phyloP scores from a whole-genome alignment of 1,284 basidiomycete species.

The Rhodotorula sp. region DNA sequence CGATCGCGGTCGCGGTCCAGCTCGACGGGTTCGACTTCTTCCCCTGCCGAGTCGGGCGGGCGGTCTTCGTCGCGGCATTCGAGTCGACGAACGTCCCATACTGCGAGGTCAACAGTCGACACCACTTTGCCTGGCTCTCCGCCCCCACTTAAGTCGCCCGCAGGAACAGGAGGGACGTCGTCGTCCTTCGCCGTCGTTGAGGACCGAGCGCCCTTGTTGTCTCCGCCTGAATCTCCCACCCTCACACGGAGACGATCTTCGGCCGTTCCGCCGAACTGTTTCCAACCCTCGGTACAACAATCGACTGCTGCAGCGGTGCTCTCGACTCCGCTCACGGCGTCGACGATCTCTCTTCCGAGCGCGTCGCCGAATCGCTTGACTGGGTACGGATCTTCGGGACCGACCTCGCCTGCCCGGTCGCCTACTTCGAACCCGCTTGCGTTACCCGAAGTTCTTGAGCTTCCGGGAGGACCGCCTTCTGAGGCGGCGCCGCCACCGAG shows the following conservation, averaged over 20 bases:
- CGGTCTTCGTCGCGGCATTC: constrained; percentile 1
- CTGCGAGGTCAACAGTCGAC: constrained; percentile 7
- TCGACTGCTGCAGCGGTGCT: neutral
- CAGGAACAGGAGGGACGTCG: neutral
- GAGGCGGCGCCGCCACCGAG: neutral
- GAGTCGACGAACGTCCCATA: constrained; percentile 5
- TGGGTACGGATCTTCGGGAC: neutral
- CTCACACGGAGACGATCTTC: constrained; percentile 10
- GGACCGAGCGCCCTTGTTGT: constrained; percentile 1
- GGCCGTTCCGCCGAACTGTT: constrained; percentile 1
- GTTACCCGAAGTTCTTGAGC: neutral
- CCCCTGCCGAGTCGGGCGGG: neutral
- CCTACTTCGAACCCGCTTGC: neutral
- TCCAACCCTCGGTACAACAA: neutral
- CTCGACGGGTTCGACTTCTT: neutral
- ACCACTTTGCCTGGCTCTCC: neutral
- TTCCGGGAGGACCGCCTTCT: neutral
- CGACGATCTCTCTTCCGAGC: constrained; percentile 4
- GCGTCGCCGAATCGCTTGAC: constrained; percentile 1
- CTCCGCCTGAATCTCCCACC: constrained; percentile 15
- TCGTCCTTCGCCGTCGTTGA: neutral
- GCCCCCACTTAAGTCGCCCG: neutral
- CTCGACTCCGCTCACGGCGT: neutral
- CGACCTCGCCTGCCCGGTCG: neutral
- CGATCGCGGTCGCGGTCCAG: too few relatives aligned